These are phyloP conservation scores for Haplosporangium sp. DNA, from an alignment of 371 early-diverging fungal species.

Conservation along the genomic window DNA sequence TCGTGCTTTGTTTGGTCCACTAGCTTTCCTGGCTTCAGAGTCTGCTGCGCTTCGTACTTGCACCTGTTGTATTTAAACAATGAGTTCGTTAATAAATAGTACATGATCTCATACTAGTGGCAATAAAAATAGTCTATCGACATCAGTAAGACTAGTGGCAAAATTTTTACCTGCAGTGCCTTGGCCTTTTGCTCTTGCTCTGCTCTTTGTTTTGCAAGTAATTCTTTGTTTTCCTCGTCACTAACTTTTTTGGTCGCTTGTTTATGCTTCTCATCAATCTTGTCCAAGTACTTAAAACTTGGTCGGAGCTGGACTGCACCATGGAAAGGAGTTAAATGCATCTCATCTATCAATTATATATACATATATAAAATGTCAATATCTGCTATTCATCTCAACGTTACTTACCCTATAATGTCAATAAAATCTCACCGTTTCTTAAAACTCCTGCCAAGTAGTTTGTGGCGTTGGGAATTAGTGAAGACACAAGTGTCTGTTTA, in stretches of 20 bases:
- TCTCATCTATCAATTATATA: slow-evolving; percentile 62
- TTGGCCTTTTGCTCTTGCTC: slow-evolving; percentile 67
- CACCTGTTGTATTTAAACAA: slow-evolving; percentile 15
- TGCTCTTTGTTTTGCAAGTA: slow-evolving; percentile 61
- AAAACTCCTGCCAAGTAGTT: slow-evolving; percentile 86
- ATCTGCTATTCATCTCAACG: neutral
- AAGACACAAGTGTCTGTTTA: slow-evolving; percentile 80
- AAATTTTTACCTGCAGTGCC: slow-evolving; percentile 62
- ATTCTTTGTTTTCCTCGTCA: slow-evolving; percentile 75
- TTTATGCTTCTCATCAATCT: slow-evolving; percentile 86
- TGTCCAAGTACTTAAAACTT: slow-evolving; percentile 88
- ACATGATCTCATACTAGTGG: neutral
- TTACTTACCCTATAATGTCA: neutral
- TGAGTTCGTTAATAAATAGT: neutral
- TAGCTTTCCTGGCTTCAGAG: slow-evolving; percentile 41
- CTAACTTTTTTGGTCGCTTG: slow-evolving; percentile 76
- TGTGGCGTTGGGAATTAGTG: slow-evolving; percentile 80
- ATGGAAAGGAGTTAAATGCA: slow-evolving; percentile 85
- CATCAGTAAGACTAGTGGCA: neutral
- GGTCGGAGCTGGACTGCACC: slow-evolving; percentile 86
- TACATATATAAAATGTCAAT: neutral
- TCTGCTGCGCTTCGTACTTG: slow-evolving; percentile 55
- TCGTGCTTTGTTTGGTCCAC: slow-evolving; percentile 57
- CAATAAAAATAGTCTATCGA: too few species aligned
- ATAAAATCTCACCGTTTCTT: slow-evolving; percentile 66